phyloP scores from a whole-genome alignment of 2,329 filamentous ascomycete genomes.

The Truncatella angustata region DNA sequence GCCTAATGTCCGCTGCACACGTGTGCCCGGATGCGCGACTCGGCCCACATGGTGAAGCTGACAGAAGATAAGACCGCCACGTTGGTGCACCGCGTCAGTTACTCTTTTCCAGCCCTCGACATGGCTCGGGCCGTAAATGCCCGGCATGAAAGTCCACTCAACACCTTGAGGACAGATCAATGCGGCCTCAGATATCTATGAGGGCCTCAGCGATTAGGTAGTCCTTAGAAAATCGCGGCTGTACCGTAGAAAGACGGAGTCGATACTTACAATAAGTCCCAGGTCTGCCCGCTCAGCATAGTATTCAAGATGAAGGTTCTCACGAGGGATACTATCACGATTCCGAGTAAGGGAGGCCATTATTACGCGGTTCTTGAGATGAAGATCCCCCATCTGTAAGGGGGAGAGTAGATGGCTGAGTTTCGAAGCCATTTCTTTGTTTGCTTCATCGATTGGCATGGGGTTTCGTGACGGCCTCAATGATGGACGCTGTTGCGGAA shows the following conservation, averaged over 20 bases:
- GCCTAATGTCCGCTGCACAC: not conserved
- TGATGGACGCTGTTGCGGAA: not conserved
- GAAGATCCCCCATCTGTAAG: not conserved
- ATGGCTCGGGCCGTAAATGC: constrained; percentile 51
- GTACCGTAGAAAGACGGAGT: no score
- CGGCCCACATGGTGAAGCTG: constrained; percentile 60
- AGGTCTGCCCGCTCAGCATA: not conserved
- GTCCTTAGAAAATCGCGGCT: not conserved
- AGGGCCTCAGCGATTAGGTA: not conserved
- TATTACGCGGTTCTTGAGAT: not conserved
- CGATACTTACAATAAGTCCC: not conserved
- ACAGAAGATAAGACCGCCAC: constrained; percentile 54
- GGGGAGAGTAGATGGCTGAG: not conserved
- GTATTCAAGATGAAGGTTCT: not conserved
- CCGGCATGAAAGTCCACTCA: constrained; percentile 35
- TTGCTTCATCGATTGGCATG: no score
- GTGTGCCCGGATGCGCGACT: constrained; percentile 17
- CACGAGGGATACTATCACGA: not conserved
- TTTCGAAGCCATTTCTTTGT: not conserved
- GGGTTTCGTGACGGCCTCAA: no score
- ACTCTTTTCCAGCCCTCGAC: constrained; percentile 55
- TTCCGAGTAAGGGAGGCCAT: not conserved
- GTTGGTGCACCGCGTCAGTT: constrained; percentile 57
- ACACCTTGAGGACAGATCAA: not conserved
- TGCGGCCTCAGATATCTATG: not conserved